Base-by-base conservation (phyloP, 305 asterid genomes). In the Fraxinus albicans region DNA sequence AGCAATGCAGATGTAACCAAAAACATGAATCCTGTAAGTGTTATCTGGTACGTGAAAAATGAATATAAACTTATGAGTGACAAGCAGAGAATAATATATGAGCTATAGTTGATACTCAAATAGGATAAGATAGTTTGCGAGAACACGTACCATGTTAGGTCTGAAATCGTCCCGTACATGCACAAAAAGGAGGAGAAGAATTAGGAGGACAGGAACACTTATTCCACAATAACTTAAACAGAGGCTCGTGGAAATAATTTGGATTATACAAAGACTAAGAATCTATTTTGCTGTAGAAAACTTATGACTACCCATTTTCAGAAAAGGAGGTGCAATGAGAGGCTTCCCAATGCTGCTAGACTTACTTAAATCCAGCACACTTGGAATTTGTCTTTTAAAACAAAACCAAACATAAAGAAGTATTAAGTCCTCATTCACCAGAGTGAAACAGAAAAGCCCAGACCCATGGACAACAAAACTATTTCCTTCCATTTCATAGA, bases 1-100 rank as follows among this genome's bases (percentile, higher is more conserved):
- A 95, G 97, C 86, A 92, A 76, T 31, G 98, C 96, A 79, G 99
- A 95, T 77, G 93, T 84, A 78, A 92, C 80, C 89, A 95, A 86
- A 86, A 95, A 94, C 90, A 91, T 91, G 78, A 91, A 89, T 82
- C 99, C 99, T 0, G 78, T 94, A 83, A 95, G 98, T 31, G 99
- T 95, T 84, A 95, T 95, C 99, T 95, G 92, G 23, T 78, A 77
- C 73, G 83, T 58, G 50, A 69, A 78, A 78, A 72, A 15, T 23
- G 29, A 77, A 70, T 21, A 85, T 12, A 3, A 81, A 63, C 33
- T 72, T n/a, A 83, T 80, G 69, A 88, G 83, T 80, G 76, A 47
- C 85, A 36, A 76, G 81, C 72, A 19, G 65, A 60, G 75, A 53
- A 83, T 40, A 73, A 81, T 42, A 58, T 27, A 6, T 70, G 60